Percentiles rank a stretch among this genome's conserved stretches.
phyloP scores from a whole-genome alignment of 805 yeast genomes.

The Komagataella phaffii region DNA sequence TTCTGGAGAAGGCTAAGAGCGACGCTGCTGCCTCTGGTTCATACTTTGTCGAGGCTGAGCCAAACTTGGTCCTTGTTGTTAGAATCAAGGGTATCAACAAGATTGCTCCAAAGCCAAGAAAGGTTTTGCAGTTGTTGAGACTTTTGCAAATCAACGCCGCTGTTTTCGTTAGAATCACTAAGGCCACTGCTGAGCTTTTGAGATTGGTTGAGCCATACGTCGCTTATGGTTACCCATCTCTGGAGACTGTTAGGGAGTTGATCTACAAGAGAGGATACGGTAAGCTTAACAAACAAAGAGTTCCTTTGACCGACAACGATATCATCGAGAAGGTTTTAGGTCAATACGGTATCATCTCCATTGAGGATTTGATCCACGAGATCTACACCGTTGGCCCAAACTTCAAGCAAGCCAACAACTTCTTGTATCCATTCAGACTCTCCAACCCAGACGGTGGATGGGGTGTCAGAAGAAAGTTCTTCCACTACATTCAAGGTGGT shows the following conservation, averaged over 20 bases:
- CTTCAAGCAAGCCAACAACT: conserved; percentile 98
- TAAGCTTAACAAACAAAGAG: conserved; percentile 93
- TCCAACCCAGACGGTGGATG: conserved; percentile 97
- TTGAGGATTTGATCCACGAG: conserved; percentile 94
- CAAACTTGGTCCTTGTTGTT: conserved; percentile 87
- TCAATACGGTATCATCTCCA: conserved; percentile 82
- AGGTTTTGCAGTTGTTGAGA: conserved; percentile 90
- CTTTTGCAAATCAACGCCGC: conserved; percentile 90
- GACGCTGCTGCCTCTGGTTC: conserved; percentile 90
- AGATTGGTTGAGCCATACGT: conserved; percentile 93
- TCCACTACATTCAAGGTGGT: conserved; percentile 96
- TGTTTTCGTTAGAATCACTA: conserved; percentile 89
- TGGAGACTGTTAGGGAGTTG: conserved; percentile 83
- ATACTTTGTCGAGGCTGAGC: conserved; percentile 91
- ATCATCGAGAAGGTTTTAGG: conserved; percentile 82
- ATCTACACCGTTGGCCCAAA: conserved; percentile 93
- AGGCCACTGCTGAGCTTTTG: conserved; percentile 87
- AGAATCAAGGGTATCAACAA: conserved; percentile 99
- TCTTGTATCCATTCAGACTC: conserved; percentile 95
- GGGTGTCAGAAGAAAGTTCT: conserved; percentile 95
- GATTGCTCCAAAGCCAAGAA: conserved; percentile 99
- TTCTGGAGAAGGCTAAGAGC: conserved; percentile 77
- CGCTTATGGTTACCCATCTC: conserved; percentile 95
- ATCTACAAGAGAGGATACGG: conserved; percentile 97
- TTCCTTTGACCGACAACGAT: conserved; percentile 76